Conservation (phyloP, 768 basidiomycete genomes). For the Pilatotrama ljubarskyi region DNA sequence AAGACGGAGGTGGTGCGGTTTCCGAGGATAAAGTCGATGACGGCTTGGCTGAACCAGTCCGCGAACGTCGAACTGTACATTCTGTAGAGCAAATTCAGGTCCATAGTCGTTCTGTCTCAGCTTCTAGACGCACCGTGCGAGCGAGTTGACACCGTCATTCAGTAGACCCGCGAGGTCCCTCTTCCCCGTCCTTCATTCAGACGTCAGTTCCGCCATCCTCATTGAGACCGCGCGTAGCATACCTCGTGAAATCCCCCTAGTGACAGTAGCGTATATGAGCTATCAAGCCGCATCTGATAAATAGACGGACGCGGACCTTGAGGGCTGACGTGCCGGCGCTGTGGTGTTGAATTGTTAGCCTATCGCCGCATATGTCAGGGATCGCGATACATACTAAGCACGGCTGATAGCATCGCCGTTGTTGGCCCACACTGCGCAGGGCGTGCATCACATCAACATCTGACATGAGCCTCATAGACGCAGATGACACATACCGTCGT, state of each 20-base stretch:
- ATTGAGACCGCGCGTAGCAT: neutral
- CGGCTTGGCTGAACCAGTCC: slow-evolving; percentile 97
- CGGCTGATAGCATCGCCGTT: slow-evolving; percentile 95
- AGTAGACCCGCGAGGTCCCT: slow-evolving; percentile 89
- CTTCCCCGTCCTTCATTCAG: slow-evolving; percentile 77
- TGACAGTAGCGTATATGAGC: slow-evolving; percentile 8
- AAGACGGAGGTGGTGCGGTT: slow-evolving; percentile 87
- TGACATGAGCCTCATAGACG: neutral
- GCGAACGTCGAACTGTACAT: slow-evolving; percentile 89
- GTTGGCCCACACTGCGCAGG: slow-evolving; percentile 87
- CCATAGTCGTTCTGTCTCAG: neutral
- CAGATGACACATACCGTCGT: slow-evolving; percentile 54
- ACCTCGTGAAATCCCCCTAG: slow-evolving; percentile 89
- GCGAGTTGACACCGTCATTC: slow-evolving; percentile 93
- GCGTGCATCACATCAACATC: neutral
- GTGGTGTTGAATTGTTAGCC: slow-evolving; percentile 16
- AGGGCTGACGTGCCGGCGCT: slow-evolving; percentile 95
- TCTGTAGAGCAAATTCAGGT: slow-evolving; percentile 35
- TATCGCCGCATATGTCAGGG: neutral
- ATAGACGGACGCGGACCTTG: slow-evolving; percentile 56
- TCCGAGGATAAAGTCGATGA: slow-evolving; percentile 90
- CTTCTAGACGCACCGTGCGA: slow-evolving; percentile 59
- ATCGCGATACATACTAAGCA: slow-evolving; percentile 61
- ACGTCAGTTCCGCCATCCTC: slow-evolving; percentile 3
- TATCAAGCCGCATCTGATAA: neutral